A percentile compares a stretch with the other conserved stretches of the same genome.
phyloP scores from a whole-genome alignment of 2,329 filamentous ascomycete genomes.

The Atkinsonella texensis region DNA sequence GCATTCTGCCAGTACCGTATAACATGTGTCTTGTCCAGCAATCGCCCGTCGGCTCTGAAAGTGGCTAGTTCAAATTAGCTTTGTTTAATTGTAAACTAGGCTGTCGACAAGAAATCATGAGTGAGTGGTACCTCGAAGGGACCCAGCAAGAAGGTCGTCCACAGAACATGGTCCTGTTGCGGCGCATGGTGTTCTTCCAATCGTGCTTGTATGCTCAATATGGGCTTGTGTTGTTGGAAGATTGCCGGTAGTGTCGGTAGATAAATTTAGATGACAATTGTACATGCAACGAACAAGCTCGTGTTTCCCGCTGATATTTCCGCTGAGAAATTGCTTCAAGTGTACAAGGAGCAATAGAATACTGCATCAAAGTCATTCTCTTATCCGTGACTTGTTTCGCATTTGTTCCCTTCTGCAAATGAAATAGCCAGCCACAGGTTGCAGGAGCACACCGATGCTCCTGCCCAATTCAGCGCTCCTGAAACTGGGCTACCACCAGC shows the following conservation, averaged over 20 bases:
- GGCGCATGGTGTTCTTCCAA: slow-evolving; percentile 1
- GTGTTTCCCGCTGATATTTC: not conserved
- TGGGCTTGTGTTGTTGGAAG: too few relatives aligned
- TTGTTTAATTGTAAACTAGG: too few relatives aligned
- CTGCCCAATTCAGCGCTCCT: not conserved
- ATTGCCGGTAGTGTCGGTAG: too few relatives aligned
- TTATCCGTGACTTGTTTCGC: too few relatives aligned
- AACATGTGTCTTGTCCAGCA: slow-evolving; percentile 18
- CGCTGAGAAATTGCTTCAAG: too few relatives aligned
- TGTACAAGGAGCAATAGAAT: too few relatives aligned
- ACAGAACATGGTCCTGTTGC: slow-evolving; percentile 9
- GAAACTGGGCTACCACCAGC: not conserved
- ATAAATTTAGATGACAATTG: too few relatives aligned
- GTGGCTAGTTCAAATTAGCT: slow-evolving; percentile 10
- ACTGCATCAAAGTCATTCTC: too few relatives aligned
- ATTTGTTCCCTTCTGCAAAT: too few relatives aligned
- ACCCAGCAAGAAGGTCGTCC: slow-evolving; percentile 16
- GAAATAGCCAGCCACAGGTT: not conserved
- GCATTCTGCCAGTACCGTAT: slow-evolving; percentile 13
- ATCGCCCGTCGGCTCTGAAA: slow-evolving; percentile 14
- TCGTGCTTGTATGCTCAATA: slow-evolving; percentile 4
- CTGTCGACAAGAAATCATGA: not conserved
- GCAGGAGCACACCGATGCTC: not conserved
- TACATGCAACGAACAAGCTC: too few relatives aligned
- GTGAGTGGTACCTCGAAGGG: slow-evolving; percentile 13